Base-by-base conservation (phyloP, 345 rosid genomes). In the Draba incana region DNA sequence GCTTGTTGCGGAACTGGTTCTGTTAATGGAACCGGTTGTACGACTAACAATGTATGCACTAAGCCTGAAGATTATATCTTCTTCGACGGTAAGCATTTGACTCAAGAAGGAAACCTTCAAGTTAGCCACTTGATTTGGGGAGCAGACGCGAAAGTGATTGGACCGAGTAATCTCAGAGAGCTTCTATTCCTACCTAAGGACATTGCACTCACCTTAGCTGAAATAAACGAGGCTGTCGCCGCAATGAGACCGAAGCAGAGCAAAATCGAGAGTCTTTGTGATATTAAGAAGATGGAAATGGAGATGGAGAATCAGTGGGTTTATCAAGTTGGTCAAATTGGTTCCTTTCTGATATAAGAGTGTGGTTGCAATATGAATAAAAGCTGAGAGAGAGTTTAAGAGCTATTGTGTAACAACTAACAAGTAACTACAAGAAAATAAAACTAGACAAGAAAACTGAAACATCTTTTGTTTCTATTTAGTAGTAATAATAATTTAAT, bases 1-100 rank as follows among this genome's bases (percentile, higher is more conserved):
- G 81, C 81, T 30, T 80, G 81, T 66, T 80, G 83, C 15, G 81
- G 83, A 27, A 65, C 56, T 6, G 83, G 83, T 4, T 14, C 68
- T 12, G 33, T 54, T 30, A 80, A 75, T 0, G 81, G 77, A 30
- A 68, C 3, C 0, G 72, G 49, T 28, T 80, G 80, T 6, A 2
- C 60, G 1, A 3, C 42, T 5, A 38, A 14, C 31, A 45, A 15
- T 4, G 35, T 77, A 23, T 80, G 83, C 16, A 30, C 66, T 2
- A 61, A 69, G 10, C 80, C 74, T 12, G 64, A 64, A 20, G 74
- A 69, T 38, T 76, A 80, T 14, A 14, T 68, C 42, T 77, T 77
- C 69, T 77, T 64, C 11, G 80, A 77, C 2, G 80, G 80, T 14
- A 66, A 54, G 61, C 70, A 77, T 61, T 65, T 58, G 58, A 59